Conservation (phyloP, 208 protist genomes). For the Trypanosoma melophagium region DNA sequence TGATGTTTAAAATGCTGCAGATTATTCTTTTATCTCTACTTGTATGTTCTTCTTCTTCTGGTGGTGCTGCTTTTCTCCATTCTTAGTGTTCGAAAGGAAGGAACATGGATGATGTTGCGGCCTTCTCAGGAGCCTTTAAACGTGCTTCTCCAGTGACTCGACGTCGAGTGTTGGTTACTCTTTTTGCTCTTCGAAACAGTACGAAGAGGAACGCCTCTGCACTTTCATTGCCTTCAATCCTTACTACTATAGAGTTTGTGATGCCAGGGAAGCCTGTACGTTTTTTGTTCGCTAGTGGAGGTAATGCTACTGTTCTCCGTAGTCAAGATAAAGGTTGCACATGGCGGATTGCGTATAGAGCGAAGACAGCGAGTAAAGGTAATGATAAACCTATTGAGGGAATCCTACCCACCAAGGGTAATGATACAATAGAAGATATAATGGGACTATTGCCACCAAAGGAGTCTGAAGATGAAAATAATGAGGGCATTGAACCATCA, state of each 20-base stretch:
- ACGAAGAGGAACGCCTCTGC: slow-evolving; percentile 1
- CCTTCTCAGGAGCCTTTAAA: slow-evolving; percentile 18
- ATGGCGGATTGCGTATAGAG: slow-evolving; percentile 38
- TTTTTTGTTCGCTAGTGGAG: slow-evolving; percentile 66
- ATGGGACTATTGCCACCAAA: slow-evolving; percentile 7
- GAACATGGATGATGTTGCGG: slow-evolving; percentile 29
- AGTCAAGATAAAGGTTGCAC: slow-evolving; percentile 63
- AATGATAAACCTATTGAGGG: neutral
- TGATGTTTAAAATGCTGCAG: no score
- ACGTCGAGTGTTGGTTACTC: slow-evolving; percentile 23
- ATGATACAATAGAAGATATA: slow-evolving; percentile 15
- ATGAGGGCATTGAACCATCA: neutral
- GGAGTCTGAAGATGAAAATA: neutral
- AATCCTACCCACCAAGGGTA: neutral
- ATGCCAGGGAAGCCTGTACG: slow-evolving; percentile 29
- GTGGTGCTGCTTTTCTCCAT: neutral
- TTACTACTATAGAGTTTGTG: slow-evolving; percentile 16
- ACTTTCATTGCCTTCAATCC: slow-evolving; percentile 18
- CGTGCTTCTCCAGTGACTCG: slow-evolving; percentile 24
- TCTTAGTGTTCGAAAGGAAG: neutral
- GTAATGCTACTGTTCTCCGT: slow-evolving; percentile 51
- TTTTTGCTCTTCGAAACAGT: slow-evolving; percentile 17
- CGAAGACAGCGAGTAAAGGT: neutral
- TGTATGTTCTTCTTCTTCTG: neutral
- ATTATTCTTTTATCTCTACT: neutral